phyloP scores from a whole-genome alignment of 2,329 filamentous ascomycete species.

The Trichoderma hamatum region DNA sequence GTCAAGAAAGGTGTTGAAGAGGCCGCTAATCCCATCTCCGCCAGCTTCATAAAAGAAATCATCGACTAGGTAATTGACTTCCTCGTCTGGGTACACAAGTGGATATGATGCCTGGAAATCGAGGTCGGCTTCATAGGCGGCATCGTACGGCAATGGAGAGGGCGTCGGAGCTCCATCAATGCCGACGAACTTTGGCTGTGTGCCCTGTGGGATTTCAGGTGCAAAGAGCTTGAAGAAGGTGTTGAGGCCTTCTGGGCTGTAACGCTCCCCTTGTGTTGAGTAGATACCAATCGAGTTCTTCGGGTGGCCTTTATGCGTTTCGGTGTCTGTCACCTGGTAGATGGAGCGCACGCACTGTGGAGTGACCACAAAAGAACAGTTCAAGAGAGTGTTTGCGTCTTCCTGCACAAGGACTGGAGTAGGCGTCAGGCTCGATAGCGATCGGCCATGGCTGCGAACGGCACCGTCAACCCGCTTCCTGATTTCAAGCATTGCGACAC shows the following conservation, averaged over 20 bases:
- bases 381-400: too few species aligned
- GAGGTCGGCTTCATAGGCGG: constrained; percentile 49
- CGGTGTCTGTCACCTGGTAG: too few species aligned
- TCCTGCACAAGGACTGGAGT: too few species aligned
- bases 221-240: constrained; percentile 49
- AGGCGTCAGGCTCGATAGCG: too few species aligned
- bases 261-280: constrained; percentile 53
- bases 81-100: constrained; percentile 54
- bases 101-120: constrained; percentile 54
- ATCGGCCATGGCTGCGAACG: too few species aligned
- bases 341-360: too few species aligned
- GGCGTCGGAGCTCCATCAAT: constrained; percentile 28
- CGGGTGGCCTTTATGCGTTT: too few species aligned
- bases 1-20: constrained; percentile 46
- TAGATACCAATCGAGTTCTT: constrained; percentile 54
- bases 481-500: too few species aligned
- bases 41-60: not conserved
- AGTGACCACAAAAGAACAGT: too few species aligned
- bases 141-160: constrained; percentile 26
- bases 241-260: constrained; percentile 52
- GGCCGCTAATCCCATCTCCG: constrained; percentile 26
- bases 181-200: constrained; percentile 19
- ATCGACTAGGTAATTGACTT: constrained; percentile 46
- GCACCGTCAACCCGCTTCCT: too few species aligned
- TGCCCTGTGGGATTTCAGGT: too few species aligned